These are phyloP conservation scores for Actinomucor elegans DNA, from an alignment of 371 early-diverging fungal genomes.

Conservation along the genomic window DNA sequence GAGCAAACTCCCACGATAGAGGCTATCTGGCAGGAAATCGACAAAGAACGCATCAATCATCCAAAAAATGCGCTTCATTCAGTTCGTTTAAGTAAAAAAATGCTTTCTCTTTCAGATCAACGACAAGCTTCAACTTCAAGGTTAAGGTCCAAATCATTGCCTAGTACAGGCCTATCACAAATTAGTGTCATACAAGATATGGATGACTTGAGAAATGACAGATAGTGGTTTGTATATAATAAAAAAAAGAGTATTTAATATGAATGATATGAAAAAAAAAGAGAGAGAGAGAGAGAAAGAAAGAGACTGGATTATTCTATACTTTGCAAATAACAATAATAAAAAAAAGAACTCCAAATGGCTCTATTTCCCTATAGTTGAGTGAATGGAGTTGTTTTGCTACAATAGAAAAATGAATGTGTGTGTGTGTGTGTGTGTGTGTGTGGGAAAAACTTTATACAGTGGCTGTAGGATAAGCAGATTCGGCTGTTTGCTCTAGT, in stretches of 20 bases:
- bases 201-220: background rate
- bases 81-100: constrained; percentile 16
- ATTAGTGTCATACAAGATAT: constrained; percentile 7
- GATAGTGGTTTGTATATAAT: background rate
- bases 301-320: constrained; percentile 1
- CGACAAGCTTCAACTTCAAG: constrained; percentile 5
- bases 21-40: background rate
- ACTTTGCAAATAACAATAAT: background rate
- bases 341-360: too few species aligned
- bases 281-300: background rate
- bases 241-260: background rate
- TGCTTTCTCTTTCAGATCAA: constrained; percentile 7
- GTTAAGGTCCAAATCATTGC: constrained; percentile 21
- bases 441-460: constrained; percentile 4
- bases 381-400: too few species aligned
- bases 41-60: background rate
- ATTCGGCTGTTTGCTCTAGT: constrained; percentile 14
- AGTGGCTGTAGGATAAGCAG: constrained; percentile 20
- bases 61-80: constrained; percentile 15
- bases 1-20: constrained; percentile 3
- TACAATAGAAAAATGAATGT: constrained; percentile 1
- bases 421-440: background rate
- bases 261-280: background rate
- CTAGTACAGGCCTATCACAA: constrained; percentile 16
- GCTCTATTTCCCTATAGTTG: constrained; percentile 1